Conservation (phyloP, 2,329 filamentous ascomycete genomes). For the Trichoderma gracile region DNA sequence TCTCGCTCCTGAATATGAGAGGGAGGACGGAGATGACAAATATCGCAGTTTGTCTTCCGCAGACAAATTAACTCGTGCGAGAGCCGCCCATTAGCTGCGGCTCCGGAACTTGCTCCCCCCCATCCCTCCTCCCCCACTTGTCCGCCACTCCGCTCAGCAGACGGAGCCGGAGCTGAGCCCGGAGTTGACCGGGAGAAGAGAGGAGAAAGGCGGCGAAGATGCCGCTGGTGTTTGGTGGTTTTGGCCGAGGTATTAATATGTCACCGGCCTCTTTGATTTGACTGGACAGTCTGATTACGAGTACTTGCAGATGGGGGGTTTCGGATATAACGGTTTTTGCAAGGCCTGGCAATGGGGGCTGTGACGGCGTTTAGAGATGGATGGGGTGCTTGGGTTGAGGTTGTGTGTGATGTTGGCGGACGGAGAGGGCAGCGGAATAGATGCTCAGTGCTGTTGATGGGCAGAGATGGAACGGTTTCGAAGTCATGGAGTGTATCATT, state of each 20-base stretch:
- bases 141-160: conserved; percentile 11
- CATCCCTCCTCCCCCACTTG: neutral
- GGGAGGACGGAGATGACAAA: conserved; percentile 9
- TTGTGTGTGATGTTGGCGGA: too few relatives aligned
- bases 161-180: conserved; percentile 12
- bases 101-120: neutral
- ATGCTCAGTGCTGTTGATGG: too few relatives aligned
- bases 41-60: neutral
- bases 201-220: neutral
- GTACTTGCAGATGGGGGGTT: neutral
- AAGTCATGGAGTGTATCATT: too few relatives aligned
- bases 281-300: neutral
- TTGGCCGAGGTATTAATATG: neutral
- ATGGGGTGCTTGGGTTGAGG: too few relatives aligned
- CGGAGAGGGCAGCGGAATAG: too few relatives aligned
- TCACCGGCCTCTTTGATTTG: neutral
- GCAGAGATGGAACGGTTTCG: too few relatives aligned
- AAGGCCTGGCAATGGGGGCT: neutral
- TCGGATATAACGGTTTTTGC: conserved; percentile 22
- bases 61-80: conserved; percentile 22
- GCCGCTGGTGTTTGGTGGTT: neutral
- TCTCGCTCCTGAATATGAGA: neutral
- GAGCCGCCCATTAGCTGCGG: neutral
- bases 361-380: too few relatives aligned
- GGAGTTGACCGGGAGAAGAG: neutral